These are phyloP conservation scores for Cutaneotrichosporon arboriforme DNA, from an alignment of 1,284 basidiomycete genomes.

Conservation along the genomic window DNA sequence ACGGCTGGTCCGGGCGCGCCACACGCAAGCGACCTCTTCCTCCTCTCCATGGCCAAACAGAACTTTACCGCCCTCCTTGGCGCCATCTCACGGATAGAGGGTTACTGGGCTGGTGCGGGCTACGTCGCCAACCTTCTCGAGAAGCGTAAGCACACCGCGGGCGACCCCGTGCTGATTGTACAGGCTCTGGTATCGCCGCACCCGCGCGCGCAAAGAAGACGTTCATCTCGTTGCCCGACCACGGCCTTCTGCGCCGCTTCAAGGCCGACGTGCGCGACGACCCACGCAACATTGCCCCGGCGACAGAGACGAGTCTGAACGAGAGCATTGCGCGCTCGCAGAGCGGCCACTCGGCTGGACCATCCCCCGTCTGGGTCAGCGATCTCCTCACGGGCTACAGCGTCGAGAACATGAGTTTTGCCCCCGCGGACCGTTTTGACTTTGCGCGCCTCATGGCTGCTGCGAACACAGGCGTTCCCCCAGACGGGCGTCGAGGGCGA, in stretches of 20 bases:
- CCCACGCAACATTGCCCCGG: conserved; percentile 44
- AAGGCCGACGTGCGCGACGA: conserved; percentile 39
- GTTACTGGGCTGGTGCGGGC: conserved; percentile 47
- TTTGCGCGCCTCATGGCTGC: conserved; percentile 40
- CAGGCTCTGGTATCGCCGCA: conserved; percentile 30
- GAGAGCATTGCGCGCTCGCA: conserved; percentile 30
- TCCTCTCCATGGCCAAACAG: conserved; percentile 46
- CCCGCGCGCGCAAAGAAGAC: conserved; percentile 28
- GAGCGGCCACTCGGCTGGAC: not conserved
- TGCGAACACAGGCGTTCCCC: not conserved
- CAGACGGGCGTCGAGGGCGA: too few species aligned
- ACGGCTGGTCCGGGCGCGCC: not conserved
- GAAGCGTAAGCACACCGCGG: conserved; percentile 26
- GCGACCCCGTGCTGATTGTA: conserved; percentile 2
- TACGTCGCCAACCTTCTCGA: conserved; percentile 43
- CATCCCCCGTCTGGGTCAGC: conserved; percentile 36
- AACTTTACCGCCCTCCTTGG: conserved; percentile 43
- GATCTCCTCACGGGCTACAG: conserved; percentile 46
- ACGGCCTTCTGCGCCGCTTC: conserved; percentile 46
- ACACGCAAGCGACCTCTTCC: conserved; percentile 39
- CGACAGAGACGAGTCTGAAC: conserved; percentile 47
- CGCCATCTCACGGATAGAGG: conserved; percentile 44
- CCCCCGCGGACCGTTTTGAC: conserved; percentile 45
- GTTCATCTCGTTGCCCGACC: conserved; percentile 49
- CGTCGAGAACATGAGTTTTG: conserved; percentile 45